Evolutionary conservation across 495 filamentous ascomycete species (phyloP).

Genomic region (Hyaloscypha finlandica): DNA sequence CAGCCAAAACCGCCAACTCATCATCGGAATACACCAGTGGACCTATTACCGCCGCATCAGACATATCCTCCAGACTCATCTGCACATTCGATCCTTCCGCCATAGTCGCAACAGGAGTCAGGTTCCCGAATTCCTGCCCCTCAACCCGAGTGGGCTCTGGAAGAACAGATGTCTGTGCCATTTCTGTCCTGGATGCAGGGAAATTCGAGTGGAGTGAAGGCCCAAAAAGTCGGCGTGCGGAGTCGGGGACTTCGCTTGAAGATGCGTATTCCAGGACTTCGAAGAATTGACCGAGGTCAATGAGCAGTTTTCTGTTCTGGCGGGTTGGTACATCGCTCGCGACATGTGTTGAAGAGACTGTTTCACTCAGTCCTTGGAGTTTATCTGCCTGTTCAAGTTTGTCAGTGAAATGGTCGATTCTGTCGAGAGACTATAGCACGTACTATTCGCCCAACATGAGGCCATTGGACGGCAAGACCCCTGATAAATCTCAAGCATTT

Average conservation of each 20-base stretch:
- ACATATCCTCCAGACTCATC: not conserved
- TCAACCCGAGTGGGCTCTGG: conserved; percentile 48
- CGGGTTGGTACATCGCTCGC: conserved; percentile 37
- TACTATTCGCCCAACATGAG: conserved; percentile 50
- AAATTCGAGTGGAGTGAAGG: conserved; percentile 40
- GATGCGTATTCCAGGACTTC: conserved; percentile 53
- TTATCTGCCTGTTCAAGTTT: conserved; percentile 39
- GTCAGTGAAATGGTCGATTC: conserved; percentile 2
- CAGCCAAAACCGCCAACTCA: conserved; percentile 49
- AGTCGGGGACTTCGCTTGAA: conserved; percentile 42
- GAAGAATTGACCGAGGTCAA: conserved; percentile 52
- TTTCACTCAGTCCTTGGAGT: conserved; percentile 45
- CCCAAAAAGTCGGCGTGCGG: conserved; percentile 45
- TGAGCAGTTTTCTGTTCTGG: conserved; percentile 47
- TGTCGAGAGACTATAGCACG: conserved; percentile 6
- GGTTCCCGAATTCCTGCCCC: conserved; percentile 31
- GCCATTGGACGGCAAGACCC: conserved; percentile 44
- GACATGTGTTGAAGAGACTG: conserved; percentile 48
- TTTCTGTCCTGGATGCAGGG: conserved; percentile 36
- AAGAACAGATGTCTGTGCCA: conserved; percentile 47
- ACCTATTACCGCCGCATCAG: conserved; percentile 3
- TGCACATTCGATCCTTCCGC: not conserved
- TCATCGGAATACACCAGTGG: conserved; percentile 43
- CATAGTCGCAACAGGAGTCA: conserved; percentile 31
- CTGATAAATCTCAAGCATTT: conserved; percentile 51